Evolutionary conservation across 2,329 filamentous ascomycete genomes (phyloP), one percentile per base, ranked within the genome.

Genomic region (Zalaria sp.): DNA sequence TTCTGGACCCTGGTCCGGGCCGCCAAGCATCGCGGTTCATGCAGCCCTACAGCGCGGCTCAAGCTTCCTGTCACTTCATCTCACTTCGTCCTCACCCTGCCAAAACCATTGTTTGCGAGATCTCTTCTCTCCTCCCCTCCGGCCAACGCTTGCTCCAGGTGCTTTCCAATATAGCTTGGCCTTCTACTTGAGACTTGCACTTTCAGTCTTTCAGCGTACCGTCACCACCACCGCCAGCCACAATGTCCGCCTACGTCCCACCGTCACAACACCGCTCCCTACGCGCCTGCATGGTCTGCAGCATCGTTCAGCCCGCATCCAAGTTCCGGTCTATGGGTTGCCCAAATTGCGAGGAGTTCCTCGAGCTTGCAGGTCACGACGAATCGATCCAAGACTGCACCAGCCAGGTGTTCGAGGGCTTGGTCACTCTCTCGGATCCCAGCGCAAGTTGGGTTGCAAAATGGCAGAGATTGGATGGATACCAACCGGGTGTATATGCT

Each of bases 251-350:
- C 61, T 87, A 77, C 61, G 80, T 87, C 47, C 66, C 82, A 10
- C 73, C 83, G 5, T 73, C 71, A 59, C 83, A 91, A 64, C 79
- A 82, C 67, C 84, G 88, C 64, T 80, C 84, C 60, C 75, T 93
- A 52, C 88, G 91, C 64, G 91, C 91, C 56, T 98, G 91, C 72
- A 95, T 98, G 87, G 86, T 96, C 53, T 98, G 91, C 76, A 89
- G 86, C 42, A 83, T 96, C 58, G 85, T 96, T 50, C 86, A 89
- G 71, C 81, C 83, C 32, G 37, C 48, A 28, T 57, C 89, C 82
- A 81, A 84, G 61, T 98, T 98, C 72, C 73, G 80, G 55, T 75
- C 78, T 54, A 73, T 83, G 57, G 91, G 91, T 51, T 98, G 91
- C 59, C 91, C 91, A 47, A 98, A 98, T 71, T 98, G 91, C 73